These are phyloP conservation scores for Epichloe uncinata DNA, from an alignment of 2,329 filamentous ascomycete genomes.

Conservation along the genomic window DNA sequence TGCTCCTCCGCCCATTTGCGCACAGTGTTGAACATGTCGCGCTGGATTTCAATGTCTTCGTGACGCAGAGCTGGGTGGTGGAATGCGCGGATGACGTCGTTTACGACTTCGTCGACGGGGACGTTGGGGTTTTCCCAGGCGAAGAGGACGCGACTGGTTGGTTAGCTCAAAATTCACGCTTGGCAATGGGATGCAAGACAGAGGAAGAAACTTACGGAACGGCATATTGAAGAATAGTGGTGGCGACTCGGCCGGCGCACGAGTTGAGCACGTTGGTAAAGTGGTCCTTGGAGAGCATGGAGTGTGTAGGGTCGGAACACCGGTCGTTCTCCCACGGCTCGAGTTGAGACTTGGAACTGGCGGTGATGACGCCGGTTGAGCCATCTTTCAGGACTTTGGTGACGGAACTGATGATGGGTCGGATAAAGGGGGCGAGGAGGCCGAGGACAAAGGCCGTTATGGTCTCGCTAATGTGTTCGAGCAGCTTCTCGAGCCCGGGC, in stretches of 20 bases:
- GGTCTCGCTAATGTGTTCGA: slow-evolving; percentile 88
- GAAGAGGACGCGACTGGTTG: slow-evolving; percentile 55
- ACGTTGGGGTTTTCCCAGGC: slow-evolving; percentile 85
- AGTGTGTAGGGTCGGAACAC: slow-evolving; percentile 70
- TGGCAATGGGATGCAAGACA: not conserved
- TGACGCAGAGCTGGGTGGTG: slow-evolving; percentile 81
- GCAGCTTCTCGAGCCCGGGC: slow-evolving; percentile 75
- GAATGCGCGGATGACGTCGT: slow-evolving; percentile 71
- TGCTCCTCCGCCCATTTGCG: slow-evolving; percentile 65
- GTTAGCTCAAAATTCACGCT: too few relatives aligned
- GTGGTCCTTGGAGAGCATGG: slow-evolving; percentile 73
- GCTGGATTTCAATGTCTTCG: slow-evolving; percentile 64
- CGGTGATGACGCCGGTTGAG: slow-evolving; percentile 55
- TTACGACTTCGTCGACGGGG: slow-evolving; percentile 67
- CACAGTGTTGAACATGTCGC: slow-evolving; percentile 79
- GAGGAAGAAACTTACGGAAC: slow-evolving; percentile 48
- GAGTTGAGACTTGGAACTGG: slow-evolving; percentile 60
- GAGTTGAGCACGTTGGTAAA: slow-evolving; percentile 70
- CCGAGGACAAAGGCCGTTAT: slow-evolving; percentile 86
- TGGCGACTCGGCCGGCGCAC: slow-evolving; percentile 59
- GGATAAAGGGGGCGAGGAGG: slow-evolving; percentile 79
- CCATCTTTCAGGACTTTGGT: slow-evolving; percentile 77
- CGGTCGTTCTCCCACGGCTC: slow-evolving; percentile 67
- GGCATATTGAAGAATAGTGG: slow-evolving; percentile 70
- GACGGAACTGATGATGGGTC: slow-evolving; percentile 79